These are phyloP conservation scores for Venturia effusa DNA, from an alignment of 2,329 filamentous ascomycete species.

Conservation along the genomic window DNA sequence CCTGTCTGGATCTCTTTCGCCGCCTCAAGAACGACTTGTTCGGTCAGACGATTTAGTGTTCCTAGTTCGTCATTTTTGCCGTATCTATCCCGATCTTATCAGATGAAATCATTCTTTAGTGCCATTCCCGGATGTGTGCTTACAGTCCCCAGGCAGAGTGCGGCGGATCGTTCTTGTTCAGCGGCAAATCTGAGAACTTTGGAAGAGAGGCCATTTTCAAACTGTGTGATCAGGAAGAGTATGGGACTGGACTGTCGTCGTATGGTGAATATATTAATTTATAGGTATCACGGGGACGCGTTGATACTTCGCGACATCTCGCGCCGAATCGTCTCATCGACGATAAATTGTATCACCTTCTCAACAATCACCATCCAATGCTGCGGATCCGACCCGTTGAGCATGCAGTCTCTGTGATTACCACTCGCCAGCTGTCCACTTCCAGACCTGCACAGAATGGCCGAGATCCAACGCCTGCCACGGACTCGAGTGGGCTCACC, in stretches of 20 bases:
- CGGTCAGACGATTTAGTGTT: constrained; percentile 49
- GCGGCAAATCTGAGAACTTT: constrained; percentile 36
- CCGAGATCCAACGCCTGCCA: background rate
- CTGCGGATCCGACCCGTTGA: background rate
- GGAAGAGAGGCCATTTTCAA: constrained; percentile 25
- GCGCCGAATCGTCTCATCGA: background rate
- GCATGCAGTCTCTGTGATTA: background rate
- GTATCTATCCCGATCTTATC: background rate
- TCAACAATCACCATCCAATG: background rate
- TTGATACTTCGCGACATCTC: background rate
- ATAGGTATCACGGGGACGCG: too few species aligned
- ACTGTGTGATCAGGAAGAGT: background rate
- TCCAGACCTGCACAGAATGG: background rate
- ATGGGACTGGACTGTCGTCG: too few species aligned
- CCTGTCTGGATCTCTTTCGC: constrained; percentile 45
- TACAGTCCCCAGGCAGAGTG: constrained; percentile 28
- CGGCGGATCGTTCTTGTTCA: constrained; percentile 37
- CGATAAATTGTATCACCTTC: background rate
- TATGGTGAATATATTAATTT: too few species aligned
- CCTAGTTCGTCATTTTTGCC: constrained; percentile 44
- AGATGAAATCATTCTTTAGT: background rate
- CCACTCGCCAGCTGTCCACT: background rate
- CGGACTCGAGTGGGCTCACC: background rate
- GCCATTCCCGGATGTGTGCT: constrained; percentile 9
- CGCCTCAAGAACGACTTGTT: constrained; percentile 40